Conservation (phyloP, 2,329 filamentous ascomycete species). For the Monascus ruber region DNA sequence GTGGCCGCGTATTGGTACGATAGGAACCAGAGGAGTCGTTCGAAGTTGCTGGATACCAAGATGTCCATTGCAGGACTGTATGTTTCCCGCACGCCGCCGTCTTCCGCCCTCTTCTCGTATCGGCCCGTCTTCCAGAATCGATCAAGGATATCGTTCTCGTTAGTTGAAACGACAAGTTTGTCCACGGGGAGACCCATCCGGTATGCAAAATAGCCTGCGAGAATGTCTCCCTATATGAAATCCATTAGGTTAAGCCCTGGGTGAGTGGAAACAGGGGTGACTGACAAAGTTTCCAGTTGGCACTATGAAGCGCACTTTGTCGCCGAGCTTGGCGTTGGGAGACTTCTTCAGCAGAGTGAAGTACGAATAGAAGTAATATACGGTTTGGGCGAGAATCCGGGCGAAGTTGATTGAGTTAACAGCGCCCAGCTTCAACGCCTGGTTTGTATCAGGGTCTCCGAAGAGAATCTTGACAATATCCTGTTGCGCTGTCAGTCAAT, state of each 20-base stretch:
- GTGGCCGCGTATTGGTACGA: conserved; percentile 51
- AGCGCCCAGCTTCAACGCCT: conserved; percentile 70
- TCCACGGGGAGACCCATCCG: conserved; percentile 80
- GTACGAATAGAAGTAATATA: conserved; percentile 94
- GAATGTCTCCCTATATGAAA: conserved; percentile 52
- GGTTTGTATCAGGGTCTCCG: conserved; percentile 72
- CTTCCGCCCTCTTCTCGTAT: conserved; percentile 68
- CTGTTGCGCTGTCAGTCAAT: conserved; percentile 27
- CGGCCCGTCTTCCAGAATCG: conserved; percentile 79
- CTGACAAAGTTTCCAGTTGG: conserved; percentile 83
- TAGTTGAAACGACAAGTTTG: conserved; percentile 85
- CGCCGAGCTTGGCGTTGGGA: conserved; percentile 47
- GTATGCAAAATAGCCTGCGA: conserved; percentile 79
- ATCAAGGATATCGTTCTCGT: conserved; percentile 94
- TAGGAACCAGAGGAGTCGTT: conserved; percentile 88
- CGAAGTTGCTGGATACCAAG: conserved; percentile 90
- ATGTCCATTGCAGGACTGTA: conserved; percentile 97
- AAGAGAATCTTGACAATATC: conserved; percentile 93
- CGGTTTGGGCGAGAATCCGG: conserved; percentile 88
- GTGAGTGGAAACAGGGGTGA: too few species aligned
- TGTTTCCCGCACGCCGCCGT: conserved; percentile 75
- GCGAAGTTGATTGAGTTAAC: conserved; percentile 98
- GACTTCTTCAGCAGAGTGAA: conserved; percentile 65
- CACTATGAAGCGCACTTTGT: conserved; percentile 65
- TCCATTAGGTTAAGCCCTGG: too few species aligned